phyloP scores from a whole-genome alignment of 2,329 filamentous ascomycete species.

The Colletotrichum sp. region DNA sequence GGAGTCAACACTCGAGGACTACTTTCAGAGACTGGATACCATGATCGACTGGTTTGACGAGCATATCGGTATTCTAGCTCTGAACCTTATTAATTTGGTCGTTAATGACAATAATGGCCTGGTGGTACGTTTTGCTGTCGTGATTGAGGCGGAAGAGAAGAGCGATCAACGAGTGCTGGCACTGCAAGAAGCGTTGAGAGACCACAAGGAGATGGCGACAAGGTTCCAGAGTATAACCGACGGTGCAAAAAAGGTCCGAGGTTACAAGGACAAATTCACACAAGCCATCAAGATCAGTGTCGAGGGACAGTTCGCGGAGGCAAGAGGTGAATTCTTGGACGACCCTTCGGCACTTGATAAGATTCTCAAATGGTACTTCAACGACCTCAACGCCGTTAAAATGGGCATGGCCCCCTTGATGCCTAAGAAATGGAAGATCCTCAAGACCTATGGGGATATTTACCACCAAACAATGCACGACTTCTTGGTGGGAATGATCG shows the following conservation, averaged over 20 bases:
- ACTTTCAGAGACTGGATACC: constrained; percentile 85
- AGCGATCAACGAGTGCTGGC: constrained; percentile 92
- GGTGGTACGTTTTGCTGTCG: constrained; percentile 87
- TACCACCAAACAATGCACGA: constrained; percentile 97
- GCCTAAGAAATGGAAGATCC: constrained; percentile 96
- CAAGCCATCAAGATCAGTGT: constrained; percentile 78
- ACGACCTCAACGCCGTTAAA: constrained; percentile 94
- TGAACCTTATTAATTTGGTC: constrained; percentile 88
- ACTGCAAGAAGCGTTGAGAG: constrained; percentile 90
- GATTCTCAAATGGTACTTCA: constrained; percentile 94
- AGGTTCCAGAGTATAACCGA: constrained; percentile 95
- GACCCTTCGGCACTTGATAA: constrained; percentile 87
- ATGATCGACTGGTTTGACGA: constrained; percentile 96
- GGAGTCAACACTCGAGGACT: constrained; percentile 84
- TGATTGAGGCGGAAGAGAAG: constrained; percentile 96
- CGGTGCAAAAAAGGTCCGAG: constrained; percentile 87
- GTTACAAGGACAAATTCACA: constrained; percentile 96
- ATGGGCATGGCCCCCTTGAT: constrained; percentile 90
- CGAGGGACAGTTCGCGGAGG: constrained; percentile 74
- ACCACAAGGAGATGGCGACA: constrained; percentile 92
- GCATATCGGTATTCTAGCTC: constrained; percentile 85
- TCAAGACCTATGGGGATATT: constrained; percentile 85
- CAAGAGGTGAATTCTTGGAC: constrained; percentile 77
- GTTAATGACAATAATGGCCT: constrained; percentile 86
- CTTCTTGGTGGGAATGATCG: constrained; percentile 81